These are phyloP conservation scores for Dillenia suffruticosa DNA, from an alignment of 164 flowering plant genomes.

Conservation along the genomic window DNA sequence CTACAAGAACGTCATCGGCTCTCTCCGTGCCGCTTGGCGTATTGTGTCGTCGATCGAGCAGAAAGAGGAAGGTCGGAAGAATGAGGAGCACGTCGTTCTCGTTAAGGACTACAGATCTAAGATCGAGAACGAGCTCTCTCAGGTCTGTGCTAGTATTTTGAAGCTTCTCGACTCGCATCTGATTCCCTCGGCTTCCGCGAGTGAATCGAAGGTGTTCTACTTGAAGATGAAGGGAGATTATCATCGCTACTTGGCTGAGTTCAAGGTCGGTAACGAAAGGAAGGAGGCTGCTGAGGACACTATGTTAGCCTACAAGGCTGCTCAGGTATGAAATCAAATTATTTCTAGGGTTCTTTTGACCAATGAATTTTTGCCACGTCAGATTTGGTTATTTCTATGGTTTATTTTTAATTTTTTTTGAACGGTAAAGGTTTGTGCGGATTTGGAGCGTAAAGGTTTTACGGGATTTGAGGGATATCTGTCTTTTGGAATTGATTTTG, in stretches of 20 bases:
- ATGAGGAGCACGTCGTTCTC: conserved; percentile 25
- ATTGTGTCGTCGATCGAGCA: conserved; percentile 21
- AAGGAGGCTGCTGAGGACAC: conserved; percentile 35
- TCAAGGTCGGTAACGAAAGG: conserved; percentile 27
- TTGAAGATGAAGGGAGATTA: conserved; percentile 42
- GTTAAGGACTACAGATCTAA: conserved; percentile 26
- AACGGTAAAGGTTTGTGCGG: no score
- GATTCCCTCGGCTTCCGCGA: conserved; percentile 22
- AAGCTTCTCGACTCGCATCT: conserved; percentile 27
- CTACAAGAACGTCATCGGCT: conserved; percentile 32
- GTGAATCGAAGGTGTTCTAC: conserved; percentile 37
- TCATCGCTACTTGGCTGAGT: conserved; percentile 29
- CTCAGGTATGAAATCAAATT: conserved; percentile 20
- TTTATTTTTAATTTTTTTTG: background rate
- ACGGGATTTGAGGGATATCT: background rate
- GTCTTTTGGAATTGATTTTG: background rate
- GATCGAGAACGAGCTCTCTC: conserved; percentile 25
- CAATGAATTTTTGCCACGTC: no score
- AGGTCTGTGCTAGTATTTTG: conserved; percentile 23
- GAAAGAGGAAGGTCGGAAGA: conserved; percentile 29
- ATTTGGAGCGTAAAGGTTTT: background rate
- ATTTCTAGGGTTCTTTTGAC: background rate
- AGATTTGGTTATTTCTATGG: background rate
- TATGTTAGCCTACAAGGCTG: conserved; percentile 35
- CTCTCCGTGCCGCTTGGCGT: conserved; percentile 33